phyloP scores from a whole-genome alignment of 352 stramenopile species.

The Phytophthora capsici region DNA sequence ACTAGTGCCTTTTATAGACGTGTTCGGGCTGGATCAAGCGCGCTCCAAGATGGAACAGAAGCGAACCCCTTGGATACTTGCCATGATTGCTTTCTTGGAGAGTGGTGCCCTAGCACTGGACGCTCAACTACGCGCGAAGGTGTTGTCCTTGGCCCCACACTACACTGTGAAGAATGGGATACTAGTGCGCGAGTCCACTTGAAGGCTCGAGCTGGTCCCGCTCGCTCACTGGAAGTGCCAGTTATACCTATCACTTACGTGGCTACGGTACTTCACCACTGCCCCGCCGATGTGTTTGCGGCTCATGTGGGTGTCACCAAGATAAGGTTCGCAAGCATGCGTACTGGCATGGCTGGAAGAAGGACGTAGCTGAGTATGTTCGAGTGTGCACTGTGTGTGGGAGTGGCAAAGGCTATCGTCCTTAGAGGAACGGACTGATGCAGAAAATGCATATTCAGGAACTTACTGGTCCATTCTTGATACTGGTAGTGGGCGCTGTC shows the following conservation, averaged over 20 bases:
- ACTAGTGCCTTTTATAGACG: not conserved
- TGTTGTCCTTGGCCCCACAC: not conserved
- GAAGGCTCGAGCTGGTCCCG: too few relatives aligned
- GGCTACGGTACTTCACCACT: not conserved
- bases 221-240: not conserved
- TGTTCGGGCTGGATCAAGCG: not conserved
- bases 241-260: not conserved
- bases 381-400: not conserved
- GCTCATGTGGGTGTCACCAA: too few relatives aligned
- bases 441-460: too few relatives aligned
- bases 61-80: not conserved
- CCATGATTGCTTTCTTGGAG: not conserved
- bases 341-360: constrained; percentile 3
- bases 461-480: too few relatives aligned
- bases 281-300: too few relatives aligned
- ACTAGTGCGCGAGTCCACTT: not conserved
- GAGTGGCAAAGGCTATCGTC: not conserved
- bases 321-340: constrained; percentile 7
- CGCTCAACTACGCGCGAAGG: too few relatives aligned
- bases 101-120: too few relatives aligned
- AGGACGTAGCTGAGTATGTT: not conserved
- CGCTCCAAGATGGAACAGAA: not conserved
- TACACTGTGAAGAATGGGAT: not conserved
- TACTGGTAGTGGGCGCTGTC: too few relatives aligned
- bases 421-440: too few relatives aligned